These are phyloP conservation scores for Triangularia setosa DNA, from an alignment of 2,329 filamentous ascomycete genomes.

Conservation along the genomic window DNA sequence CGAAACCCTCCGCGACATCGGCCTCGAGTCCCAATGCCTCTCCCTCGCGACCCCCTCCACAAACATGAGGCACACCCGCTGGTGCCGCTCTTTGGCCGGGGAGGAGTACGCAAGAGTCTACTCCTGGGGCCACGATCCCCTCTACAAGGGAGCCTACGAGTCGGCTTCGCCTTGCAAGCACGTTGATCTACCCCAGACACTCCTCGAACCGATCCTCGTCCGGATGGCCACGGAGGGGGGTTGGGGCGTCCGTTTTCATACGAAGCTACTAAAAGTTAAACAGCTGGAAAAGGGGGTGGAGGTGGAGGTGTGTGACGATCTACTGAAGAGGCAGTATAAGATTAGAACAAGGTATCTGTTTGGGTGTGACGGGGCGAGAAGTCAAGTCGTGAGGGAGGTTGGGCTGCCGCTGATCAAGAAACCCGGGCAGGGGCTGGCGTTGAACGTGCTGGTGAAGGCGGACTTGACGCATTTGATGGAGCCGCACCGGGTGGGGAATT, in stretches of 20 bases:
- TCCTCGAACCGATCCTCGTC: slow-evolving; percentile 46
- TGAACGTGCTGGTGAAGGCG: slow-evolving; percentile 39
- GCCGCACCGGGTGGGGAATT: slow-evolving; percentile 46
- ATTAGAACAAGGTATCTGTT: slow-evolving; percentile 55
- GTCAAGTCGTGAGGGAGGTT: slow-evolving; percentile 36
- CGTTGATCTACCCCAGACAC: slow-evolving; percentile 45
- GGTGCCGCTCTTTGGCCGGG: slow-evolving; percentile 50
- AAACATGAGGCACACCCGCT: slow-evolving; percentile 48
- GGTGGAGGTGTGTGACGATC: slow-evolving; percentile 25
- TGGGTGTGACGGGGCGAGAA: slow-evolving; percentile 51
- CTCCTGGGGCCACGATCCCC: slow-evolving; percentile 43
- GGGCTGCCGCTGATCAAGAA: slow-evolving; percentile 34
- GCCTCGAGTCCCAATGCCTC: slow-evolving; percentile 40
- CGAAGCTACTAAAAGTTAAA: slow-evolving; percentile 35
- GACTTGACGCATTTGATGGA: slow-evolving; percentile 52
- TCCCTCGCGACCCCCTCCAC: slow-evolving; percentile 36
- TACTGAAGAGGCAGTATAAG: slow-evolving; percentile 29
- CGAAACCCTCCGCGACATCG: slow-evolving; percentile 52
- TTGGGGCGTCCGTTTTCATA: slow-evolving; percentile 42
- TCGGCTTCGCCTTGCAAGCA: slow-evolving; percentile 41
- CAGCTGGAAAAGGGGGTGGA: slow-evolving; percentile 26
- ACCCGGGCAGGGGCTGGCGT: slow-evolving; percentile 35
- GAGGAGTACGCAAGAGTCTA: slow-evolving; percentile 48
- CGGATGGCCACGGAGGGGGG: slow-evolving; percentile 37
- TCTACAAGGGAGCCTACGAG: slow-evolving; percentile 40